These are phyloP conservation scores for Fragaria iinumae DNA, from an alignment of 306 rosid genomes.

Conservation along the genomic window DNA sequence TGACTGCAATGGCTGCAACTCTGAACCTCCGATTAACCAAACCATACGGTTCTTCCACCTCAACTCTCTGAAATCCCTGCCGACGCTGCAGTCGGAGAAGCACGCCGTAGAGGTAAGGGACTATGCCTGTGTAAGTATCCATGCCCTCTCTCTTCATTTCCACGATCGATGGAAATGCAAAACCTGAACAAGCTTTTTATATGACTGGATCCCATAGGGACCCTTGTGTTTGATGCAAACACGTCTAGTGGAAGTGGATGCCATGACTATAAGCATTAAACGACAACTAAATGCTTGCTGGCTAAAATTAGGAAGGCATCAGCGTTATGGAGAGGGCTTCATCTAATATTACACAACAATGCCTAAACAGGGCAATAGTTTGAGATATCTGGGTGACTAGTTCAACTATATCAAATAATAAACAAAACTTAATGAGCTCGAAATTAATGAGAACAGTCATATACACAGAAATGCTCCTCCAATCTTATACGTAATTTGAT, in stretches of 20 bases:
- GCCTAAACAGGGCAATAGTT: conserved; percentile 10
- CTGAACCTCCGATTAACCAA: background rate
- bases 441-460: conserved; percentile 3
- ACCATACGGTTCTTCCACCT: background rate
- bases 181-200: background rate
- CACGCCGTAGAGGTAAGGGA: background rate
- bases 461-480: conserved; percentile 22
- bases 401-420: background rate
- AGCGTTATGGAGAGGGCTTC: background rate
- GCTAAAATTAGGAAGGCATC: background rate
- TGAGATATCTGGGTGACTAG: background rate
- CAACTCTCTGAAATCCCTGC: background rate
- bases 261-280: background rate
- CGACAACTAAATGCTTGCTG: background rate
- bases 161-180: background rate
- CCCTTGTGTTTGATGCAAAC: background rate
- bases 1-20: background rate
- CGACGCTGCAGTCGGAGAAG: background rate
- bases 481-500: conserved; percentile 27
- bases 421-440: conserved; percentile 18
- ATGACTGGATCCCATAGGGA: background rate
- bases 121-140: background rate
- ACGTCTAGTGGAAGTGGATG: background rate
- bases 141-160: background rate
- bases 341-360: conserved; percentile 17